Percentiles rank a stretch among this genome's conserved stretches.
Evolutionary conservation across 768 basidiomycete genomes (phyloP).

Genomic region (Serpula lacrymans): DNA sequence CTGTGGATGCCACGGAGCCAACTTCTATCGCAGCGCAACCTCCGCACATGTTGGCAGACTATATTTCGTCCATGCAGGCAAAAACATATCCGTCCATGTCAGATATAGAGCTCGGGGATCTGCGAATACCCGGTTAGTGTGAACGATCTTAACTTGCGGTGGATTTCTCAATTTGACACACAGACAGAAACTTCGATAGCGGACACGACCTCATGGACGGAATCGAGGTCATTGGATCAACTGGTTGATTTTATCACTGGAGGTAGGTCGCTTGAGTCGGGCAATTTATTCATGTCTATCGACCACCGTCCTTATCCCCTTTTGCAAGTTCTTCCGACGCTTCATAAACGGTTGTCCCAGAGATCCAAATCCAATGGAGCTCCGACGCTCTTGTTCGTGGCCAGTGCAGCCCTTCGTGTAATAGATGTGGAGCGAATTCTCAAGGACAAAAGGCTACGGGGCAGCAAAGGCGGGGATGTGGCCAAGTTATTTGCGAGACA

Average conservation of each 20-base stretch:
- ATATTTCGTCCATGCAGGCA: conserved; percentile 62
- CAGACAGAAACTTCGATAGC: conserved; percentile 68
- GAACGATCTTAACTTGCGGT: conserved; percentile 2
- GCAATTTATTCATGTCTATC: conserved; percentile 4
- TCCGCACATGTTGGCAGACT: conserved; percentile 55
- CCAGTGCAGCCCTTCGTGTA: conserved; percentile 90
- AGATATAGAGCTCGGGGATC: conserved; percentile 75
- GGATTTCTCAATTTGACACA: conserved; percentile 44
- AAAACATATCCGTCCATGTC: conserved; percentile 69
- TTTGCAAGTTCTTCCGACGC: conserved; percentile 68
- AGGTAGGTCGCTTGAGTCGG: conserved; percentile 41
- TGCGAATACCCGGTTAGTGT: conserved; percentile 69
- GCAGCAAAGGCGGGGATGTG: conserved; percentile 86
- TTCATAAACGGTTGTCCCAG: conserved; percentile 71
- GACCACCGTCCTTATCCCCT: too few species aligned
- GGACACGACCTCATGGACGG: conserved; percentile 74
- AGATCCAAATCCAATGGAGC: conserved; percentile 75
- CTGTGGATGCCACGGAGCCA: conserved; percentile 32
- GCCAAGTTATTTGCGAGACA: conserved; percentile 96
- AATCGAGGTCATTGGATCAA: conserved; percentile 65
- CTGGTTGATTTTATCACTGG: conserved; percentile 74
- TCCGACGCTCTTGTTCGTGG: conserved; percentile 81
- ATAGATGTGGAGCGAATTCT: conserved; percentile 79
- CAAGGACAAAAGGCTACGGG: conserved; percentile 63
- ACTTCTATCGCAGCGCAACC: conserved; percentile 55